These are phyloP conservation scores for Stagonosporopsis chrysanthemi DNA, from an alignment of 2,329 filamentous ascomycete genomes.

Conservation along the genomic window DNA sequence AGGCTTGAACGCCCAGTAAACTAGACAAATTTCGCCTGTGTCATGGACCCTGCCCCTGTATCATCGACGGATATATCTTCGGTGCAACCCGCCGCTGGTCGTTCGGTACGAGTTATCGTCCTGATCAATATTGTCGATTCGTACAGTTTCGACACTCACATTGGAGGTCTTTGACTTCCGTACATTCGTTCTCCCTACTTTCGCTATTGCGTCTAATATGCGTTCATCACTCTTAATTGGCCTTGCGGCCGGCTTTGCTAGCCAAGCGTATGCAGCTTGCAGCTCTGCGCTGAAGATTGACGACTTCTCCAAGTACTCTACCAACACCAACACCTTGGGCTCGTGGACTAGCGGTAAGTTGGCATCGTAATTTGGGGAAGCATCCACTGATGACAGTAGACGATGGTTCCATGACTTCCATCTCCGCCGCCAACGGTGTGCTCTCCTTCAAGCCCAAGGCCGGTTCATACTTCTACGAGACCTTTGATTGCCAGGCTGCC, in stretches of 20 bases:
- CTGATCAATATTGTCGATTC: slow-evolving; percentile 28
- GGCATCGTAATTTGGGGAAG: too few species aligned
- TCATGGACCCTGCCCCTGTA: slow-evolving; percentile 31
- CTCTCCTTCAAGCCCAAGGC: slow-evolving; percentile 60
- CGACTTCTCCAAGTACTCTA: slow-evolving; percentile 49
- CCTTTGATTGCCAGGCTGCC: slow-evolving; percentile 58
- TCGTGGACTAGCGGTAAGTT: slow-evolving; percentile 47
- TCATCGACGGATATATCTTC: slow-evolving; percentile 32
- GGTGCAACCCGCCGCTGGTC: slow-evolving; percentile 15
- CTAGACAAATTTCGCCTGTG: slow-evolving; percentile 35
- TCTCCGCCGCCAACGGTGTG: slow-evolving; percentile 53
- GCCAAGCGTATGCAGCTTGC: slow-evolving; percentile 45
- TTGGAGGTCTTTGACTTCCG: slow-evolving; percentile 46
- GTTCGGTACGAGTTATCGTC: slow-evolving; percentile 33
- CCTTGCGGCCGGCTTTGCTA: slow-evolving; percentile 42
- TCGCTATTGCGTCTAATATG: slow-evolving; percentile 43
- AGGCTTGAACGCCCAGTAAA: slow-evolving; percentile 35
- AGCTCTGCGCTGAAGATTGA: slow-evolving; percentile 48
- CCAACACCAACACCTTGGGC: slow-evolving; percentile 47
- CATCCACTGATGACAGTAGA: slow-evolving; percentile 46
- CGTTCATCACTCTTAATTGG: slow-evolving; percentile 40
- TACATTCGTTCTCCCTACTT: slow-evolving; percentile 48
- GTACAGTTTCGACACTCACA: slow-evolving; percentile 26
- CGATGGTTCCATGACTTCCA: slow-evolving; percentile 58
- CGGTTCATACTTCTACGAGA: slow-evolving; percentile 63